Base-by-base conservation (phyloP, 768 basidiomycete genomes). In the Myochromella boudieri region DNA sequence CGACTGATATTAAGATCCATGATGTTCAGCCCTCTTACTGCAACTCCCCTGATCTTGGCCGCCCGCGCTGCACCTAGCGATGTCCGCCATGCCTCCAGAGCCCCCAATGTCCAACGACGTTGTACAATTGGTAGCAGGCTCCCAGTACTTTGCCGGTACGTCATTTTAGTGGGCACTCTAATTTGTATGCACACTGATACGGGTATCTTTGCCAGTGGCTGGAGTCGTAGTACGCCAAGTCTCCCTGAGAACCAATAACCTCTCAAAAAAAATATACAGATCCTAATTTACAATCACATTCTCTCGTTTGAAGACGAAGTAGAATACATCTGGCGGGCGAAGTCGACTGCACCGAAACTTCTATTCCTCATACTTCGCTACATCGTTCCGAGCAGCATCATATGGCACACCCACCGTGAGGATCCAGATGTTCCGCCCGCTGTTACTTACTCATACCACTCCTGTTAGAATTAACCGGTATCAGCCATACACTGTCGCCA, bases 341-440 rank as follows among this genome's bases (percentile, higher is more conserved):
- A 60, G 40, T 53, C 53, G 42, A 68, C 68, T 0, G 58, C 66
- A 18, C 60, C 66, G 1, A 77, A 75, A 42, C 47, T 68, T 33
- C 54, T 68, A 2, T 75, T 72, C 54, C 56, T 77, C 21, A 26
- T 68, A 6, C 64, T 73, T 46, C 65, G 72, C 2, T 77, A 77
- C 51, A 21, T 60, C 0, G 66, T 73, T 0, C 61, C 67, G 2
- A 12, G 51, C 4, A 55, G 54, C 3, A 62, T 74, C 56, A 45
- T 47, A 6, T 52, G 51, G 51, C 46, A 52, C 11, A 47, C 33
- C 12, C 10, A 33, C 27, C 45, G 51, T 52, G 22, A 46, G 50
- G 18, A 4, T 3, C 26, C 18, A 25, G 4, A 11, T 37, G 15
- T 21, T 8, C 21, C 15, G 12, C 17, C 4, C 22, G 6, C 34